phyloP scores from a whole-genome alignment of 805 yeast genomes.

The Ogataea siamensis region DNA sequence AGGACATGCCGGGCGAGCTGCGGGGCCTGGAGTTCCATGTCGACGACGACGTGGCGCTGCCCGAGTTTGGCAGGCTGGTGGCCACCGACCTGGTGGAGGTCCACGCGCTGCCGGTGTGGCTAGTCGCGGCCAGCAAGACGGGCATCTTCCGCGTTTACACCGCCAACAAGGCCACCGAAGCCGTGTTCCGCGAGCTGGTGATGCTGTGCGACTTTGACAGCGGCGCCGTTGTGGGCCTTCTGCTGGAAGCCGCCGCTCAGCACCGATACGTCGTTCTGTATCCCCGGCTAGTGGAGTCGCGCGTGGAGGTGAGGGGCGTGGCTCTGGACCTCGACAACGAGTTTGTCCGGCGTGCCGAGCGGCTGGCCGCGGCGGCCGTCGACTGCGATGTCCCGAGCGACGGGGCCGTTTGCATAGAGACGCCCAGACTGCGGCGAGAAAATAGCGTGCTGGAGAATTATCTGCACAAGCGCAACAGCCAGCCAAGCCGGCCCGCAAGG shows the following conservation, averaged over 20 bases:
- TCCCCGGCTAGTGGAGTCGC: constrained; percentile 13
- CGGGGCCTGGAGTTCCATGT: constrained; percentile 3
- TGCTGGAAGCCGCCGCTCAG: constrained; percentile 15
- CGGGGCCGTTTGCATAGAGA: constrained; percentile 12
- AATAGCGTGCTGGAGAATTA: constrained; percentile 23
- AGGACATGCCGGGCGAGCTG: not conserved
- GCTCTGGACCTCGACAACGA: constrained; percentile 17
- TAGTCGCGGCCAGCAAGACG: constrained; percentile 9
- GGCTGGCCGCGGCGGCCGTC: not conserved
- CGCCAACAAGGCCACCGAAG: constrained; percentile 10
- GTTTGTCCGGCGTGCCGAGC: constrained; percentile 11
- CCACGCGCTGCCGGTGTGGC: constrained; percentile 18
- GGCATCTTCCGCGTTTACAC: constrained; percentile 14
- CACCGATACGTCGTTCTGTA: constrained; percentile 16
- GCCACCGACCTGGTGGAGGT: constrained; percentile 18
- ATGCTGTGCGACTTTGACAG: constrained; percentile 14
- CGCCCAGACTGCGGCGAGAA: constrained; percentile 16
- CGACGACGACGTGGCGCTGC: constrained; percentile 1
- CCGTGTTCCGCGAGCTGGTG: constrained; percentile 14
- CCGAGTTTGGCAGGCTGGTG: constrained; percentile 8
- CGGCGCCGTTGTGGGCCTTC: constrained; percentile 11
- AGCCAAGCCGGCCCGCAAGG: constrained; percentile 1
- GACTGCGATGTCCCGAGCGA: not conserved
- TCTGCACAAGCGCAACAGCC: constrained; percentile 18
- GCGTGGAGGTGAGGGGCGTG: constrained; percentile 13